A percentile compares a stretch with the other conserved stretches of the same genome.
Conservation (phyloP, 805 yeast species). For the Metschnikowia anglica region DNA sequence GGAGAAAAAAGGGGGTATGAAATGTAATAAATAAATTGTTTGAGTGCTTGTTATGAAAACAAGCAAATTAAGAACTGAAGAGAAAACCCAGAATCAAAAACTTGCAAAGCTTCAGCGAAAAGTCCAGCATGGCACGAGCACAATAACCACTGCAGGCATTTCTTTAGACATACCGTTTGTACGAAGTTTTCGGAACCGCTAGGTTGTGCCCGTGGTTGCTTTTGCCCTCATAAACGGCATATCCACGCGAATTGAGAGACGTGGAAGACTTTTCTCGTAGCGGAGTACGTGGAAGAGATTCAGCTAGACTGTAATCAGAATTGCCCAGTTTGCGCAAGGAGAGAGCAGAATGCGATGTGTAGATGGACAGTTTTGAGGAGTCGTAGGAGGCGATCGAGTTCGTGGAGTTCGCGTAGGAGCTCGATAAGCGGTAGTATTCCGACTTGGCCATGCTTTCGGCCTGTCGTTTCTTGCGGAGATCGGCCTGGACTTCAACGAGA, state of each 20-base stretch:
- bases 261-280: constrained; percentile 16
- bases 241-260: constrained; percentile 9
- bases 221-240: not conserved
- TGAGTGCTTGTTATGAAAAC: too few species aligned
- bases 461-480: constrained; percentile 13
- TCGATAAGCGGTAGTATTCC: constrained; percentile 23
- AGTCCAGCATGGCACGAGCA: constrained; percentile 5
- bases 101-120: not conserved
- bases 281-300: constrained; percentile 16
- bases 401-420: constrained; percentile 14
- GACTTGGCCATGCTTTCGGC: constrained; percentile 16
- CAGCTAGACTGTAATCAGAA: constrained; percentile 16
- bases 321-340: constrained; percentile 17
- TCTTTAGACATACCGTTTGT: constrained; percentile 1
- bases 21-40: too few species aligned
- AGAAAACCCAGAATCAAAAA: not conserved
- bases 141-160: not conserved
- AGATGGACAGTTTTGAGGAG: constrained; percentile 14
- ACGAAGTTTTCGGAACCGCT: constrained; percentile 4
- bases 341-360: constrained; percentile 12
- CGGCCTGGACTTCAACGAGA: constrained; percentile 63
- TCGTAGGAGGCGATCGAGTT: constrained; percentile 20
- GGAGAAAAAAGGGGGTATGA: too few species aligned
- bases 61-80: too few species aligned
- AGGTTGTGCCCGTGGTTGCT: constrained; percentile 4